Percentiles rank a stretch among this genome's conserved stretches.
phyloP scores from a whole-genome alignment of 768 basidiomycete genomes.

The Auricularia cornea region DNA sequence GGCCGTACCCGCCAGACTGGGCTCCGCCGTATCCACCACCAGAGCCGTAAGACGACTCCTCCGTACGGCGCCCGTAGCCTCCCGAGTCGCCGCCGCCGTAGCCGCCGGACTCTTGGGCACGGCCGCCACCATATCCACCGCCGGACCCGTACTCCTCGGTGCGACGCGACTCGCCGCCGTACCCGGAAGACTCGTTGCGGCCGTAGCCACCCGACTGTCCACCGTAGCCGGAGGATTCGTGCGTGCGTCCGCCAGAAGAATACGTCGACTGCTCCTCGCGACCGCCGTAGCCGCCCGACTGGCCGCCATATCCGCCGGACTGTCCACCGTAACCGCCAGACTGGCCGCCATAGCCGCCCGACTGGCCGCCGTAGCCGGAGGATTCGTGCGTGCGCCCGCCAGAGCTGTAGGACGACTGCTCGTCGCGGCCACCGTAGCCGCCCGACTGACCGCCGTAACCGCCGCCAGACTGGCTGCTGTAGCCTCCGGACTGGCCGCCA shows the following conservation, averaged over 20 bases:
- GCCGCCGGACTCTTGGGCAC: not conserved
- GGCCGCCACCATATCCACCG: not conserved
- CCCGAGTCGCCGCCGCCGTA: not conserved
- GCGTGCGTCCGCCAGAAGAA: conserved; percentile 8
- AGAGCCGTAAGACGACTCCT: too few relatives aligned
- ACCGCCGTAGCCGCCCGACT: not conserved
- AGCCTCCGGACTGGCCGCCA: not conserved
- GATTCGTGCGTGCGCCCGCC: conserved; percentile 7
- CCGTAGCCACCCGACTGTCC: not conserved
- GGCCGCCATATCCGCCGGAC: not conserved
- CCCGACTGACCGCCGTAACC: conserved; percentile 1
- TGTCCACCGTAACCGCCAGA: conserved; percentile 1
- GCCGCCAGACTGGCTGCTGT: conserved; percentile 1
- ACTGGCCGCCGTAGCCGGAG: not conserved
- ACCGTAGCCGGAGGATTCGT: not conserved
- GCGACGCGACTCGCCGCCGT: not conserved
- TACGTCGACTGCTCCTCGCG: conserved; percentile 2
- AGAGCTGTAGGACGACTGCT: conserved; percentile 5
- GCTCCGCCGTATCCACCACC: too few relatives aligned
- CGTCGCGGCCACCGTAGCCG: conserved; percentile 3
- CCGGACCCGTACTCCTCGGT: not conserved
- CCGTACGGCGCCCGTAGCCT: not conserved
- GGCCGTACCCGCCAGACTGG: too few relatives aligned
- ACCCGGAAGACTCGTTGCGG: not conserved
- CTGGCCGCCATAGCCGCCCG: not conserved